Evolutionary conservation across 495 filamentous ascomycete genomes (phyloP).

Genomic region (Cercophora samala): DNA sequence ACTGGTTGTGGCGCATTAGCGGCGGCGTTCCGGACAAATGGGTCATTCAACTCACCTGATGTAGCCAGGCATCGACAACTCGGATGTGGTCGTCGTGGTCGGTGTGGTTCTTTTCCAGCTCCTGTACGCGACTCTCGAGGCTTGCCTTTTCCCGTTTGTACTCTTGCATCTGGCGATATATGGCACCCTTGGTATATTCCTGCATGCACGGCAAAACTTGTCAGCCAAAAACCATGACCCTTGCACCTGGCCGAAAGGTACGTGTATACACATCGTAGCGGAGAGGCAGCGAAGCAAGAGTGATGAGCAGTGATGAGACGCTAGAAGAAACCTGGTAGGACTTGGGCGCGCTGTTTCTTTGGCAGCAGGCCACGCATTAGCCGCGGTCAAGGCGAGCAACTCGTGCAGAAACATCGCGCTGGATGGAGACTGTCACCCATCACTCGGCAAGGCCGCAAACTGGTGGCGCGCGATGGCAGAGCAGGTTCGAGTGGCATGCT

Average conservation of each 20-base stretch:
- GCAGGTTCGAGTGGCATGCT: constrained; percentile 17
- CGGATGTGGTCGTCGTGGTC: constrained; percentile 91
- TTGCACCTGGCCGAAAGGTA: constrained; percentile 23
- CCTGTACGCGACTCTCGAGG: constrained; percentile 70
- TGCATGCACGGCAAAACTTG: constrained; percentile 37
- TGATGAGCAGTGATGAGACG: constrained; percentile 21
- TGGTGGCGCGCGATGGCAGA: constrained; percentile 12
- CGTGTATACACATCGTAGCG: constrained; percentile 32
- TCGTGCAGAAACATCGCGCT: constrained; percentile 27
- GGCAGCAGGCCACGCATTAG: constrained; percentile 50
- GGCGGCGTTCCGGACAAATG: constrained; percentile 14
- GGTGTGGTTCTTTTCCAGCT: constrained; percentile 67
- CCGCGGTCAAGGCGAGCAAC: constrained; percentile 40
- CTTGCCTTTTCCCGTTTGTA: constrained; percentile 84
- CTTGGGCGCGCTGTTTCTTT: constrained; percentile 35
- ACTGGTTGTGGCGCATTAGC: constrained; percentile 49
- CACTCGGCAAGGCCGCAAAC: constrained; percentile 7
- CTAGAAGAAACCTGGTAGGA: constrained; percentile 31
- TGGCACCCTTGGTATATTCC: constrained; percentile 97
- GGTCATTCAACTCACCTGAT: constrained; percentile 61
- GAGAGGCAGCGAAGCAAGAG: constrained; percentile 25
- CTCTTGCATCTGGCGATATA: constrained; percentile 94
- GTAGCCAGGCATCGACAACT: constrained; percentile 85
- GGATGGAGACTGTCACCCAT: constrained; percentile 24
- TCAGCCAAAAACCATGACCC: constrained; percentile 35